Evolutionary conservation across 441 rosid genomes (phyloP).

Genomic region (Euphorbia neoarborescens): DNA sequence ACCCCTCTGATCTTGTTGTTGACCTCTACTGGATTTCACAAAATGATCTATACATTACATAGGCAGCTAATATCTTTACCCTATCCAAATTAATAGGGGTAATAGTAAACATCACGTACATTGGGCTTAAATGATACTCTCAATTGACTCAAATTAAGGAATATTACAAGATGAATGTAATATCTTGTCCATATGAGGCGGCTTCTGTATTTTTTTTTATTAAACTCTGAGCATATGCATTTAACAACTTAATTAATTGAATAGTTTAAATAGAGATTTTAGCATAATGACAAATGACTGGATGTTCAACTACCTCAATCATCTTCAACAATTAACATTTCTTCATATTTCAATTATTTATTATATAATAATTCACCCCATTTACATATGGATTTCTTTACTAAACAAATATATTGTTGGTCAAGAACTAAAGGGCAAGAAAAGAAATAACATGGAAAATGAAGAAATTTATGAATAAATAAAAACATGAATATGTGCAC

Average conservation of each 20-base stretch:
- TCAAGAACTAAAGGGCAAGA: neutral
- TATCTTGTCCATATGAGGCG: neutral
- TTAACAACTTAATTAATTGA: neutral
- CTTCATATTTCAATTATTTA: neutral
- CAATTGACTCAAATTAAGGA: too few relatives aligned
- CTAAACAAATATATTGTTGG: neutral
- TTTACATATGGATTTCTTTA: neutral
- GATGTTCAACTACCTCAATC: conserved; percentile 26
- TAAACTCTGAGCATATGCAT: neutral
- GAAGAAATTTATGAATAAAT: neutral
- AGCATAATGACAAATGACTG: conserved; percentile 26
- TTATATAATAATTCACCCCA: neutral
- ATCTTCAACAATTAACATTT: neutral
- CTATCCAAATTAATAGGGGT: too few relatives aligned
- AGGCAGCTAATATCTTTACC: too few relatives aligned
- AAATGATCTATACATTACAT: too few relatives aligned
- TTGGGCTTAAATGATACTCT: too few relatives aligned
- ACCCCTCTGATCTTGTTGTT: too few relatives aligned
- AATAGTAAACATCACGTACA: too few relatives aligned
- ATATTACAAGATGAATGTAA: neutral
- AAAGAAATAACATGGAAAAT: neutral
- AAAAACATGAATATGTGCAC: neutral
- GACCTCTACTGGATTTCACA: too few relatives aligned
- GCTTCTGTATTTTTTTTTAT: conserved; percentile 8
- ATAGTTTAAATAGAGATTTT: neutral